These are phyloP conservation scores for Coelastrella sp. DNA, from an alignment of 139 green algal genomes.

Conservation along the genomic window DNA sequence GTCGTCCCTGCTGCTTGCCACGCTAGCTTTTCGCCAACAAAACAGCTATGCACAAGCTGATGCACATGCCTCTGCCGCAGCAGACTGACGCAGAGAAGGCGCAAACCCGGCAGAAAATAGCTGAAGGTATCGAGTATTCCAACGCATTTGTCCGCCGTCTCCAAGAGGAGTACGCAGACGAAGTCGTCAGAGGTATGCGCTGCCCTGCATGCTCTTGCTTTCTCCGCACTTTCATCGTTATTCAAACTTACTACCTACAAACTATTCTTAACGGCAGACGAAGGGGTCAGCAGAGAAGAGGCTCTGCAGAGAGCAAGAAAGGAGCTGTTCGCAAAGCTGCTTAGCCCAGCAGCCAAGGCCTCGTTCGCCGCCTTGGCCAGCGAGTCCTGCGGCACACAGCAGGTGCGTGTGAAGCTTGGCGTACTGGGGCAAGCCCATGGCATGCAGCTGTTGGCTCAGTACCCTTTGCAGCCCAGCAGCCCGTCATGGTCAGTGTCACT, in stretches of 20 bases:
- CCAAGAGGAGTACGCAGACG: neutral
- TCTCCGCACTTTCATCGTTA: neutral
- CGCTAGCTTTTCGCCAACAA: neutral
- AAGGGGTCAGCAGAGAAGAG: neutral
- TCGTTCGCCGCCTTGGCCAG: neutral
- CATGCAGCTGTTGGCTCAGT: neutral
- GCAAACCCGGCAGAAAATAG: neutral
- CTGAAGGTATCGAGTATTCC: neutral
- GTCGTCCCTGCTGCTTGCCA: neutral
- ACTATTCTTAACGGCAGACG: neutral
- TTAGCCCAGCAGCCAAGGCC: neutral
- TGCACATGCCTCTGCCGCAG: neutral
- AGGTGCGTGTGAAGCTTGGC: neutral
- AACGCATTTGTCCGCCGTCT: neutral
- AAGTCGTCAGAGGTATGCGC: neutral
- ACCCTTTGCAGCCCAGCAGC: neutral
- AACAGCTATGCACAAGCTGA: neutral
- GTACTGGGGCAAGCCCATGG: neutral
- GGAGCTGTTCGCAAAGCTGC: neutral
- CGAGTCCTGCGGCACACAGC: neutral
- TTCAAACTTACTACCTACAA: neutral
- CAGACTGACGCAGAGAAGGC: neutral
- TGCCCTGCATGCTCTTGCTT: neutral
- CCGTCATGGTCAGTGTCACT: too few relatives aligned
- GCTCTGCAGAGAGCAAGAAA: neutral